phyloP scores from a whole-genome alignment of 2,329 filamentous ascomycete genomes.

The Metarhizium album region DNA sequence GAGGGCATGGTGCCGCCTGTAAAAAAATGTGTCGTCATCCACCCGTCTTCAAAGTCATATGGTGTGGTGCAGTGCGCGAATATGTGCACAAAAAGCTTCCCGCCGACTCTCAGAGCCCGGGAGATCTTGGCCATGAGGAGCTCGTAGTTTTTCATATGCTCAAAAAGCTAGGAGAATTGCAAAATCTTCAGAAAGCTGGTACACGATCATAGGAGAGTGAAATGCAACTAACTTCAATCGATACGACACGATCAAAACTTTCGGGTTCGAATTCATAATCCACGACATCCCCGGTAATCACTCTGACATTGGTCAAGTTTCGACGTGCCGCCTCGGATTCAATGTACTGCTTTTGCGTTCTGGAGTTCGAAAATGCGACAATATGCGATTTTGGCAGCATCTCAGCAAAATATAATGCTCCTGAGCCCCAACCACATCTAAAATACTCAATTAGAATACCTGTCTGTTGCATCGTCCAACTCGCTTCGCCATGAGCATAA shows the following conservation, averaged over 20 bases:
- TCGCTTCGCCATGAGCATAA: not conserved
- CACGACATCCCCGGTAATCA: constrained; percentile 57
- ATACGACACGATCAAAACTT: constrained; percentile 54
- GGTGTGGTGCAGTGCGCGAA: constrained; percentile 54
- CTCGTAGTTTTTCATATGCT: constrained; percentile 70
- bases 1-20: constrained; percentile 63
- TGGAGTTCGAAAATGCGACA: constrained; percentile 59
- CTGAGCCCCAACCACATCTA: constrained; percentile 60
- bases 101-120: constrained; percentile 46
- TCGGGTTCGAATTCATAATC: constrained; percentile 51
- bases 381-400: constrained; percentile 49
- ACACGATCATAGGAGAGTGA: not conserved
- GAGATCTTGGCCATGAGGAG: constrained; percentile 53
- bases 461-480: not conserved
- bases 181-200: not conserved
- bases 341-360: constrained; percentile 57
- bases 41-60: constrained; percentile 61
- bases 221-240: constrained; percentile 38
- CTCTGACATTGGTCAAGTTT: constrained; percentile 46
- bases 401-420: constrained; percentile 54
- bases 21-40: constrained; percentile 68
- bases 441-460: not conserved
- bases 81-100: constrained; percentile 60
- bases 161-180: constrained; percentile 44
- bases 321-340: constrained; percentile 45